phyloP scores from a whole-genome alignment of 768 basidiomycete species.

The Scleroderma bovista region DNA sequence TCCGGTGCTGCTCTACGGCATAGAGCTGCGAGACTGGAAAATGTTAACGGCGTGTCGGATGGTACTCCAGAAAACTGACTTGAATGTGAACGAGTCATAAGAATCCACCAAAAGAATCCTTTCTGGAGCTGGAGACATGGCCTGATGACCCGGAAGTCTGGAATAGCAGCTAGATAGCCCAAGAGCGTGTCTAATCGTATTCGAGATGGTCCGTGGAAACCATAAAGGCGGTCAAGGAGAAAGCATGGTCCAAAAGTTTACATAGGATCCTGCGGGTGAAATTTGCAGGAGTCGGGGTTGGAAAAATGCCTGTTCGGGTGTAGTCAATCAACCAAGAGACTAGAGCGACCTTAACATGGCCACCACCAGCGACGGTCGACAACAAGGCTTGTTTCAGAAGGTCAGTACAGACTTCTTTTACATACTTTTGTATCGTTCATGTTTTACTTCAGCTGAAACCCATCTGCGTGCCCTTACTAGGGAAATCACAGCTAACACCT shows the following conservation, averaged over 20 bases:
- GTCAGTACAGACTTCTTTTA: conserved; percentile 19
- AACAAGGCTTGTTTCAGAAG: conserved; percentile 33
- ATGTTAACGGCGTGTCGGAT: conserved; percentile 2
- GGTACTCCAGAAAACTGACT: conserved; percentile 42
- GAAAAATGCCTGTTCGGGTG: neutral
- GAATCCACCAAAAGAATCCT: conserved; percentile 73
- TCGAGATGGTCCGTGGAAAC: neutral
- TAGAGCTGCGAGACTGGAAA: conserved; percentile 61
- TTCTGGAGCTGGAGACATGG: conserved; percentile 31
- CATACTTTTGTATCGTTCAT: conserved; percentile 1
- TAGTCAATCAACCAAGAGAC: neutral
- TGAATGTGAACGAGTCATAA: conserved; percentile 86
- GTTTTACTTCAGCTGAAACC: conserved; percentile 45
- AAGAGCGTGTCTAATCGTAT: neutral
- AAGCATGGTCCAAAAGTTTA: too few species aligned
- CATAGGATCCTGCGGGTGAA: neutral
- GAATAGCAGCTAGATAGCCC: neutral
- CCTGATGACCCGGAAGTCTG: neutral
- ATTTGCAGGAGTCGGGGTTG: neutral
- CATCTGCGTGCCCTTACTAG: conserved; percentile 78
- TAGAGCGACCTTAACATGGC: too few species aligned
- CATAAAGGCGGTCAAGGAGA: neutral
- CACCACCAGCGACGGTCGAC: conserved; percentile 9
- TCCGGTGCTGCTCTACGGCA: conserved; percentile 58
- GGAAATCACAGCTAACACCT: conserved; percentile 58